Conservation (phyloP, 139 green algal species). For the Asterochloris erici region DNA sequence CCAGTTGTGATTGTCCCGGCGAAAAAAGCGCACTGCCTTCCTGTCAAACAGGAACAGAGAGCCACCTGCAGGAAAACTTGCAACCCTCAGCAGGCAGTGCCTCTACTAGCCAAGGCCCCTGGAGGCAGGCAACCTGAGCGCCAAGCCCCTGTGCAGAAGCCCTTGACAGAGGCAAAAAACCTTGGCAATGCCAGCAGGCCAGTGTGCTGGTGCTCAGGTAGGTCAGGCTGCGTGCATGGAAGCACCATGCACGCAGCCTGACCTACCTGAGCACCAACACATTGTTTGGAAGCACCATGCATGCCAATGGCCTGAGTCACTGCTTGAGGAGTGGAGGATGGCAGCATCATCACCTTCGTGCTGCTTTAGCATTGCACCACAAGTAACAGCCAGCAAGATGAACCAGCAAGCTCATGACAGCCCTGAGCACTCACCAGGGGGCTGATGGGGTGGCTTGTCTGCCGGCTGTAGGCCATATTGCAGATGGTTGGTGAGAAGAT, state of each 20-base stretch:
- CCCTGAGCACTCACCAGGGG: constrained; percentile 24
- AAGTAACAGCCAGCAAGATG: too few relatives aligned
- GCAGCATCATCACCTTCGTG: too few relatives aligned
- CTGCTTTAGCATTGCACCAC: too few relatives aligned
- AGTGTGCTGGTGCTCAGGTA: too few relatives aligned
- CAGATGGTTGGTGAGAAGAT: constrained; percentile 33
- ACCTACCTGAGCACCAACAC: too few relatives aligned
- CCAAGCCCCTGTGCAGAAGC: not conserved
- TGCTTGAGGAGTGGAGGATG: too few relatives aligned
- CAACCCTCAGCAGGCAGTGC: not conserved
- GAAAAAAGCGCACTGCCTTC: constrained; percentile 58
- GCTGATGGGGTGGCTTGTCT: constrained; percentile 25
- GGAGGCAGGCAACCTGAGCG: not conserved
- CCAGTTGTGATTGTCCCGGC: constrained; percentile 73
- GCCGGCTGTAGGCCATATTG: constrained; percentile 18
- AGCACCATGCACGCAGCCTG: too few relatives aligned
- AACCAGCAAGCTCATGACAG: not conserved
- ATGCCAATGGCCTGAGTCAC: too few relatives aligned
- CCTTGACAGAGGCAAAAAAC: not conserved
- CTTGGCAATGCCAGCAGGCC: too few relatives aligned
- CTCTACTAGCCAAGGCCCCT: too few relatives aligned
- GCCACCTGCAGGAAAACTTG: constrained; percentile 44
- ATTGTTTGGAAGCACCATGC: too few relatives aligned
- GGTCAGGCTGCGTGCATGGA: too few relatives aligned
- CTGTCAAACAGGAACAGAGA: constrained; percentile 65